Evolutionary conservation across 805 yeast species (phyloP), one percentile per base, ranked within the genome.

Genomic region (Pichia nanzhaoensis): DNA sequence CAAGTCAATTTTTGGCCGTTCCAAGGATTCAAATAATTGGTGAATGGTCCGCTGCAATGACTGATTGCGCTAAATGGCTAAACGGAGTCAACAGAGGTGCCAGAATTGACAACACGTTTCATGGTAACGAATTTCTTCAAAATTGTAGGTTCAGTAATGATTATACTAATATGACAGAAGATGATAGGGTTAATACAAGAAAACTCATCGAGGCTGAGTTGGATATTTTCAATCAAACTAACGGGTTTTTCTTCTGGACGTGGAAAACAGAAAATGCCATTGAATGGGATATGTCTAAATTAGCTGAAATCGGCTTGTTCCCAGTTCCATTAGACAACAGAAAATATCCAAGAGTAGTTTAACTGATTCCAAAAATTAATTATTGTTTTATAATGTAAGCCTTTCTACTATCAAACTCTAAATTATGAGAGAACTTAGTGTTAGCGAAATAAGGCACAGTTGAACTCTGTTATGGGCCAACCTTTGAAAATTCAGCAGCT

Each of bases 211-310:
- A 82, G 55, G 77, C 75, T 34, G 88, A 82, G 55, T 56, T 82
- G 43, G 76, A 77, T 40, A 68, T 75, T 24, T 82, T 70, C 56
- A 65, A 65, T 18, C 50, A 55, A 42, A 57, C 64, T 1, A 55
- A 58, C n/a, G 88, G 88, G 0, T 82, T 81, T 77, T 73, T 81
- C 33, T 82, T 80, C 55, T 82, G 88, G 89, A 77, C 78, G 53
- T 81, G 72, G 66, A 81, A 80, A 57, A 80, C 86, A 0, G 89
- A 82, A 55, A 58, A 64, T 45, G 75, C 84, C 1, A 65, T 76
- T 18, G 87, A 80, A 57, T 82, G 88, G 87, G 86, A 81, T 56
- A 74, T 78, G 55, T 56, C 66, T 44, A 64, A 71, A 42, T 67
- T 83, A 53, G 70, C 75, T 8, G 60, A 69, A 17, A 56, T 67